Conservation (phyloP, 2,329 filamentous ascomycete species). For the Dothideomycetes sp. region DNA sequence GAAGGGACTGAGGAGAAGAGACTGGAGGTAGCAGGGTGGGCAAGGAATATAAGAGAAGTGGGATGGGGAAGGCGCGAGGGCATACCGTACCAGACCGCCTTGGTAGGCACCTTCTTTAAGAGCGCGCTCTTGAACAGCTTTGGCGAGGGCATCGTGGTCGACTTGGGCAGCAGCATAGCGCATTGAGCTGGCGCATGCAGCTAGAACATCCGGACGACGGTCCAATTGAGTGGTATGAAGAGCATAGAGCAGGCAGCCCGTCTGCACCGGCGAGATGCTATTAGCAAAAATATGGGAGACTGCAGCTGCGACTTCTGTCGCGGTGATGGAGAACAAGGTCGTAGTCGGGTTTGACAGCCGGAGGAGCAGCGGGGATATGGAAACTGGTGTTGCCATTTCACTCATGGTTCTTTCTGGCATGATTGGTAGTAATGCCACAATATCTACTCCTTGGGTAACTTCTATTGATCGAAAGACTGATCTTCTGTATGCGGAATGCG, state of each 20-base stretch:
- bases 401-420: no score
- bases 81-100: constrained; percentile 65
- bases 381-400: constrained; percentile 27
- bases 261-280: constrained; percentile 77
- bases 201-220: constrained; percentile 73
- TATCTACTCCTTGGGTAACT: no score
- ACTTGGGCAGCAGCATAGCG: constrained; percentile 65
- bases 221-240: constrained; percentile 87
- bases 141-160: constrained; percentile 52
- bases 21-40: background rate
- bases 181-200: constrained; percentile 77
- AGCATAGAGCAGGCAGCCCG: constrained; percentile 76
- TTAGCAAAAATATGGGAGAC: constrained; percentile 89
- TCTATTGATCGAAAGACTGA: no score
- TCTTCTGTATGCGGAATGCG: no score
- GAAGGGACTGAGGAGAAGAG: background rate
- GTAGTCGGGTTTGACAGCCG: constrained; percentile 55
- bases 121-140: constrained; percentile 51
- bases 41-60: background rate
- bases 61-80: background rate
- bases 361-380: constrained; percentile 63
- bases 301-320: constrained; percentile 79
- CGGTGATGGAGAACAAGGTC: constrained; percentile 45
- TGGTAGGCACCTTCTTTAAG: constrained; percentile 63
- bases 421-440: no score